Base-by-base conservation (phyloP, 2,329 filamentous ascomycete species). In the Sarocladiaceae sp. region DNA sequence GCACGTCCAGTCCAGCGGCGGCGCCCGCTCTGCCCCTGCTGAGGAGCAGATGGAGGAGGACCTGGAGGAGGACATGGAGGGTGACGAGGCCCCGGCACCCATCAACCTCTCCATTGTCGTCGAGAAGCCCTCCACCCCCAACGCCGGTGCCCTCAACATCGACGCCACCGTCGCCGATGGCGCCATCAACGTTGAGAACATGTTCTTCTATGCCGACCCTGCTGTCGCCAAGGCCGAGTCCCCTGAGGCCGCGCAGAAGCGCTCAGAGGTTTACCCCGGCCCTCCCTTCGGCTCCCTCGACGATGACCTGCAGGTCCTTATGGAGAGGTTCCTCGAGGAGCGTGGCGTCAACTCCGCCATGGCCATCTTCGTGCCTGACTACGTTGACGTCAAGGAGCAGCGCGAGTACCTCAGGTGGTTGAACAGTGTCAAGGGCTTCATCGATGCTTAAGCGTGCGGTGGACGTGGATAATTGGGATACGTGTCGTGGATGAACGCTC, bases 321-420 rank as follows among this genome's bases (percentile, higher is more conserved):
- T 97, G 68, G 93, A 97, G 80, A 84, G 87, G 62, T 99, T 93
- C 76, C 82, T 99, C 57, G 91, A 96, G 71, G 94, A 97, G 80
- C 84, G 94, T 62, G 94, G 93, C 58, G 83, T 99, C 72, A 90
- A 93, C 64, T 85, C 87, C 62, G 82, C 86, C 54, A 81, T 99
- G 62, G 93, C 92, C 51, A 75, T 92, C 60, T 97, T 97, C 71
- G 86, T 96, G 40, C 90, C 92, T 33, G 92, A 97, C 70, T 99
- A 96, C 75, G 92, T 97, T 65, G 91, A 97, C 68, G 83, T 88
- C 73, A 99, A 99, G 86, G 94, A 99, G 83, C 93, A 97, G 83
- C 88, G 85, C 74, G 94, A 99, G 80, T 99, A 99, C 72, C 76
- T 95, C 56, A 76, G 80, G 59, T 99, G 95, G 94, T 76, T 99